These are phyloP conservation scores for Crithidia acanthocephali DNA, from an alignment of 208 protist genomes.

Conservation along the genomic window DNA sequence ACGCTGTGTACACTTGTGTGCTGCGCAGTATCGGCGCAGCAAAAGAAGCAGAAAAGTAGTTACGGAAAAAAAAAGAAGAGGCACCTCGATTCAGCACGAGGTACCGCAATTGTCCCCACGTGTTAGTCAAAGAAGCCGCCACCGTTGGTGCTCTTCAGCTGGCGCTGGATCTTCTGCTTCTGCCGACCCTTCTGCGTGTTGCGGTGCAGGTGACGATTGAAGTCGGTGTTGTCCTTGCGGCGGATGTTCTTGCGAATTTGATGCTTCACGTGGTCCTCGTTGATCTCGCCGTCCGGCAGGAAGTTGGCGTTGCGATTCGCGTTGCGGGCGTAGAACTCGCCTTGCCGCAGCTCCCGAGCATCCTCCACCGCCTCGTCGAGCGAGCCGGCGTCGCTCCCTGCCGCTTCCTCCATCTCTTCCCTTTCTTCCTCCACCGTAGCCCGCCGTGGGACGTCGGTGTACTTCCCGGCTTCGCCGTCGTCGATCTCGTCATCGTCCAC, in stretches of 20 bases:
- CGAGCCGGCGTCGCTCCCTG: conserved; percentile 34
- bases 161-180: conserved; percentile 77
- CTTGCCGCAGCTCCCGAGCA: conserved; percentile 41
- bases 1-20: no score
- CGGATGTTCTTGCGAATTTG: conserved; percentile 68
- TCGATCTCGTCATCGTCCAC: conserved; percentile 28
- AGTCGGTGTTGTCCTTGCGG: conserved; percentile 68
- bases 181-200: conserved; percentile 88
- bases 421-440: conserved; percentile 1
- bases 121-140: conserved; percentile 58
- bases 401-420: conserved; percentile 18
- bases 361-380: conserved; percentile 55
- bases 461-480: conserved; percentile 29
- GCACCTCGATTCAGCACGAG: no score
- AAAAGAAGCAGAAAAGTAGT: no score
- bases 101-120: no score
- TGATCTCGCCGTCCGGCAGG: conserved; percentile 55
- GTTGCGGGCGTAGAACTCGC: conserved; percentile 25
- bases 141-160: conserved; percentile 65
- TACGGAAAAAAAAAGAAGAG: no score
- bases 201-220: conserved; percentile 77
- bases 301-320: conserved; percentile 74
- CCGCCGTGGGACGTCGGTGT: conserved; percentile 11
- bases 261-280: conserved; percentile 70
- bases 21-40: no score